Conservation (phyloP, 306 rosid genomes). For the Quercus cerris region DNA sequence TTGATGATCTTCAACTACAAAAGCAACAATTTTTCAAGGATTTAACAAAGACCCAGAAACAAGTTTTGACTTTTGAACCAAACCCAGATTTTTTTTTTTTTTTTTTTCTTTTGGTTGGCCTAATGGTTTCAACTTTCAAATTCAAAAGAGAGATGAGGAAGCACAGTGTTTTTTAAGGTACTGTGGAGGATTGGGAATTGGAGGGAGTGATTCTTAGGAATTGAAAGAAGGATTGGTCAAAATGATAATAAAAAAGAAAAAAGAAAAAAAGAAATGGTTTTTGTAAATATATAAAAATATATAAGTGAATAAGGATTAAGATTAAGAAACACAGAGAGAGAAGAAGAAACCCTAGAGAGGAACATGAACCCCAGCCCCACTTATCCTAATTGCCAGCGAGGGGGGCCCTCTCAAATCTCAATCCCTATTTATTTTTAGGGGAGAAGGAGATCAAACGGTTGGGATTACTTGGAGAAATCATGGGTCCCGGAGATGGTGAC, state of each 20-base stretch:
- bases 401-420: constrained; percentile 53
- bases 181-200: constrained; percentile 54
- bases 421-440: constrained; percentile 23
- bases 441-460: constrained; percentile 33
- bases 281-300: background rate
- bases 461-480: background rate
- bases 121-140: too few relatives aligned
- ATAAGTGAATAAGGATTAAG: background rate
- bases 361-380: constrained; percentile 56
- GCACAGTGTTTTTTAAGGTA: constrained; percentile 18
- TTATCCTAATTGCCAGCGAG: constrained; percentile 33
- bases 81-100: too few relatives aligned
- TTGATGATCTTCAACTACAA: constrained; percentile 22
- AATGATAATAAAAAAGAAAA: too few relatives aligned
- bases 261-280: too few relatives aligned
- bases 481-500: constrained; percentile 12
- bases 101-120: too few relatives aligned
- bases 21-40: background rate
- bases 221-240: constrained; percentile 11
- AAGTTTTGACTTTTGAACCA: too few relatives aligned
- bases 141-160: background rate
- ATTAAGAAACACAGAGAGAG: constrained; percentile 10
- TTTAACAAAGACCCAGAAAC: background rate
- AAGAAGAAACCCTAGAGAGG: constrained; percentile 46
- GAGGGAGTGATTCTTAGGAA: constrained; percentile 29